A percentile compares a stretch with the other conserved stretches of the same genome.
Evolutionary conservation across 805 yeast species (phyloP).

Genomic region (Starmerella apicola): DNA sequence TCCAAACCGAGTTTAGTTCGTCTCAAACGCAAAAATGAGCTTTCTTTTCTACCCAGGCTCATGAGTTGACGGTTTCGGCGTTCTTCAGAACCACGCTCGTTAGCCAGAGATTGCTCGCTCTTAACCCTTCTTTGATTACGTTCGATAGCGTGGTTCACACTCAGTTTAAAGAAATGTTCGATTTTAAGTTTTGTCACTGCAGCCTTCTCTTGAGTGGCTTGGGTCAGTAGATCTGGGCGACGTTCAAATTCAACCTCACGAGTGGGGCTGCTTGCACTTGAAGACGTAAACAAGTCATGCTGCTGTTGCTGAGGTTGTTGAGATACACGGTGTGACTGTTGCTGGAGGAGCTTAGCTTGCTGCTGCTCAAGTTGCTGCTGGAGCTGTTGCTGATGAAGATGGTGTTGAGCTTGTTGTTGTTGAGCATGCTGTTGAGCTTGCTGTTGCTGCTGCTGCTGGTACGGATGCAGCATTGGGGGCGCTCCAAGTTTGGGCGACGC

Average conservation of each 20-base stretch:
- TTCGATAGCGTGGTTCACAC: conserved; percentile 86
- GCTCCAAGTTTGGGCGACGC: conserved; percentile 5
- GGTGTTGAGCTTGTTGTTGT: neutral
- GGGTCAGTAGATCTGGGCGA: conserved; percentile 68
- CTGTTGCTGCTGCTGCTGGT: conserved; percentile 6
- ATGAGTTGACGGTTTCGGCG: conserved; percentile 70
- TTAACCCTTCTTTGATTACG: conserved; percentile 85
- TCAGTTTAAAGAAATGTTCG: conserved; percentile 74
- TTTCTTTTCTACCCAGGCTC: conserved; percentile 76
- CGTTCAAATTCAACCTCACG: conserved; percentile 39
- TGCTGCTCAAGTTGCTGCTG: neutral
- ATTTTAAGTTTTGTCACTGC: conserved; percentile 69
- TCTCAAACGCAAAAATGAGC: conserved; percentile 70
- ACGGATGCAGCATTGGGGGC: conserved; percentile 1
- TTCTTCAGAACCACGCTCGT: conserved; percentile 72
- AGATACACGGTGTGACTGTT: neutral
- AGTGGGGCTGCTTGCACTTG: neutral
- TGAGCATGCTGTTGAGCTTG: neutral
- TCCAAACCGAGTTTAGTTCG: conserved; percentile 72
- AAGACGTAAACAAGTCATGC: neutral
- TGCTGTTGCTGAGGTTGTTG: neutral
- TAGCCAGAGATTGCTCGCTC: conserved; percentile 57
- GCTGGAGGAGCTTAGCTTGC: neutral
- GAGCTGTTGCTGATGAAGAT: neutral
- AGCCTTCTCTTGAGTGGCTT: conserved; percentile 67